These are phyloP conservation scores for Dioszegia aurantiaca DNA, from an alignment of 768 basidiomycete species.

Conservation along the genomic window DNA sequence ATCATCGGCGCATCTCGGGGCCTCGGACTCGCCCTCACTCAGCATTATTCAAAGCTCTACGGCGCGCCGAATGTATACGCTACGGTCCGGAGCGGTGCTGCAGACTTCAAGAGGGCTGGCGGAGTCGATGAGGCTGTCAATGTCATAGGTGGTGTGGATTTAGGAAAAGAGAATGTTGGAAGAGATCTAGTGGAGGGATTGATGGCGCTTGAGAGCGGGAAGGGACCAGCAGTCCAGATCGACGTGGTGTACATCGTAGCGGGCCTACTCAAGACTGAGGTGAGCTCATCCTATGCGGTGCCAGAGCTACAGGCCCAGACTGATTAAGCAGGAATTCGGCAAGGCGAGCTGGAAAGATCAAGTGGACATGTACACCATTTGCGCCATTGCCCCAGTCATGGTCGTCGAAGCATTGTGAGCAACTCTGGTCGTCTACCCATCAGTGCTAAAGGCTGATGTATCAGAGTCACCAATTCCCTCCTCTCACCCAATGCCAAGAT, in stretches of 20 bases:
- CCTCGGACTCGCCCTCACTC: slow-evolving; percentile 55
- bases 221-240: neutral
- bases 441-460: neutral
- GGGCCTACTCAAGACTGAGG: slow-evolving; percentile 55
- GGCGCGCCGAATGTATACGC: slow-evolving; percentile 52
- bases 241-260: slow-evolving; percentile 46
- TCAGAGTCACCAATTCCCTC: slow-evolving; percentile 28
- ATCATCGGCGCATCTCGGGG: slow-evolving; percentile 58
- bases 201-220: slow-evolving; percentile 49
- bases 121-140: slow-evolving; percentile 41
- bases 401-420: slow-evolving; percentile 30
- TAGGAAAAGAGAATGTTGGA: slow-evolving; percentile 52
- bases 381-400: slow-evolving; percentile 55
- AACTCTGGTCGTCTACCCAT: neutral
- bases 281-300: slow-evolving; percentile 26
- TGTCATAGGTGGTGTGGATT: slow-evolving; percentile 54
- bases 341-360: slow-evolving; percentile 54
- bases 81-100: slow-evolving; percentile 38
- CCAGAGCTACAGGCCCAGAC: no score
- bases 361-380: slow-evolving; percentile 57
- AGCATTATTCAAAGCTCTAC: slow-evolving; percentile 35
- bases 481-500: slow-evolving; percentile 53
- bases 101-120: no score
- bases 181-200: slow-evolving; percentile 53
- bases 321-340: slow-evolving; percentile 40